Conservation (phyloP, 768 basidiomycete genomes). For the Agaricus subrufescens region DNA sequence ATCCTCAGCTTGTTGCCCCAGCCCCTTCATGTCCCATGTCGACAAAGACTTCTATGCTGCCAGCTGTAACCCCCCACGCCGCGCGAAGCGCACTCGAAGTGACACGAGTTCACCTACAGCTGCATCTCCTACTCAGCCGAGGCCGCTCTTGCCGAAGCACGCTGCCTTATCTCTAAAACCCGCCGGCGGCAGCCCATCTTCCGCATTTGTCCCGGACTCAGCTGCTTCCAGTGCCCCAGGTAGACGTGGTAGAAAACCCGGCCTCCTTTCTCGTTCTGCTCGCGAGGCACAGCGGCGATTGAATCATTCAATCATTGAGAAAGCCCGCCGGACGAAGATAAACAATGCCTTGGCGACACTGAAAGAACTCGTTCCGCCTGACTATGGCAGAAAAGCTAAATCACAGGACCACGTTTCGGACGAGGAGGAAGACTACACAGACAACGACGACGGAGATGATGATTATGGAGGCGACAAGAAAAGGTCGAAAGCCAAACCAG, state of each 20-base stretch:
- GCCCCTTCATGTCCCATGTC: conserved; percentile 13
- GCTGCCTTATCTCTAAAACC: conserved; percentile 2
- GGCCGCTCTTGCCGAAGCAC: conserved; percentile 21
- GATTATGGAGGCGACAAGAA: conserved; percentile 24
- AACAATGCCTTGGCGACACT: conserved; percentile 84
- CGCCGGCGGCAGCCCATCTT: conserved; percentile 11
- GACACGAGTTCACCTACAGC: neutral
- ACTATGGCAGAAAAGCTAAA: conserved; percentile 29
- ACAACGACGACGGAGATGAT: conserved; percentile 29
- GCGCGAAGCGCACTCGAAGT: conserved; percentile 26
- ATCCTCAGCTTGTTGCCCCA: neutral
- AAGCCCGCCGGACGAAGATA: conserved; percentile 91
- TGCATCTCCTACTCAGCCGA: conserved; percentile 11
- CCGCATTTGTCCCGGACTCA: neutral
- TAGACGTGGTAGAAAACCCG: conserved; percentile 73
- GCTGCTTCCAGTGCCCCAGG: conserved; percentile 21
- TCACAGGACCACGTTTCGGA: conserved; percentile 24
- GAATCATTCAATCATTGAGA: conserved; percentile 94
- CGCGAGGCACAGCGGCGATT: conserved; percentile 86
- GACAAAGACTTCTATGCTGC: conserved; percentile 23
- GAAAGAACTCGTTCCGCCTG: conserved; percentile 69
- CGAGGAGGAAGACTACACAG: conserved; percentile 29
- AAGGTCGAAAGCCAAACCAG: conserved; percentile 25
- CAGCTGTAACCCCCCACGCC: conserved; percentile 33
- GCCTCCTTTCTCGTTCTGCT: conserved; percentile 66